Base-by-base conservation (phyloP, 2,329 filamentous ascomycete species). In the Xylariomycetidae sp. region DNA sequence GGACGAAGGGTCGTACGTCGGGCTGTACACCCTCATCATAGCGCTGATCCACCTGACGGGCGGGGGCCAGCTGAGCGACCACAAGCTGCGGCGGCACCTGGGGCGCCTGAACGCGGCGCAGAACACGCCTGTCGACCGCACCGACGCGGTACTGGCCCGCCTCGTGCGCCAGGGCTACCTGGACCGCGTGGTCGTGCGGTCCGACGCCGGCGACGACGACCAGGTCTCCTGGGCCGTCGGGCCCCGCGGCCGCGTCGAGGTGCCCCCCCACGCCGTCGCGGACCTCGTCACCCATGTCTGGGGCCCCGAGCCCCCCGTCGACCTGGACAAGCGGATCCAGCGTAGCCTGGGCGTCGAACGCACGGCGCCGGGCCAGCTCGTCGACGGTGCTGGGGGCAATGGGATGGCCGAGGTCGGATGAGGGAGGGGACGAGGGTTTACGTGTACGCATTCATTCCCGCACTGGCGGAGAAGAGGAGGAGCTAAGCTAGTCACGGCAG, bases 141-240 rank as follows among this genome's bases (percentile, higher is more conserved):
- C 85, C 1, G 84, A 93, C 6, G 70, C 77, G 32, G 65, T 90
- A 3, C 63, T 96, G 10, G 76, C 80, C 46, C 74, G 76, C 32
- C 80, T 96, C 66, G 73, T 81, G 43, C 81, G 74, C 43, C 88
- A 96, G 34, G 85, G 84, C 0, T 98, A 98, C 53, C 65, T 98
- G 3, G 69, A 88, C 22, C 83, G 77, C 43, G 72, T 80, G 31
- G 72, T 79, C 14, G 88, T 95, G 47, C 74, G 64, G 27, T 29
- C 26, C 14, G 66, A 67, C 10, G 37, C 55, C 52, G 78, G 76
- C 1, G 85, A 84, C 17, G 85, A 94, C 23, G 80, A 90, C 42
- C 70, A 76, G 3, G 70, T 87, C 6, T 88, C 85, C 29, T 98
- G 86, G 72, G 75, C 84, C 35, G 75, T 95, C 10, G 92, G 92